These are phyloP conservation scores for Fusarium subtropicale DNA, from an alignment of 2,329 filamentous ascomycete genomes.

Conservation along the genomic window DNA sequence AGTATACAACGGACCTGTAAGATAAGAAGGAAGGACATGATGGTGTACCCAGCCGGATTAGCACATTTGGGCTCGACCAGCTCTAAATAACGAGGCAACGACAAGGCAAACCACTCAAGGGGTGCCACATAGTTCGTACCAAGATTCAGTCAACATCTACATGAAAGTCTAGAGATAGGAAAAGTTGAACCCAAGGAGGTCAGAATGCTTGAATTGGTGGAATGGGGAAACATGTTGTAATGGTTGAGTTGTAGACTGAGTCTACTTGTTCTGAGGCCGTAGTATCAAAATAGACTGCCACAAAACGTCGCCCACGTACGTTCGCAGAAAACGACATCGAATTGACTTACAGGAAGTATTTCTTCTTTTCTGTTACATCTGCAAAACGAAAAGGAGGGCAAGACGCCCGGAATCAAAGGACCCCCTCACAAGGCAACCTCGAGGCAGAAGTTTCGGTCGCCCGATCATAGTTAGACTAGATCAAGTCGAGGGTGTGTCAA, in stretches of 20 bases:
- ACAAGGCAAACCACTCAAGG: not conserved
- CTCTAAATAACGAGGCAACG: not conserved
- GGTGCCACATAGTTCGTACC: not conserved
- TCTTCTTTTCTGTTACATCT: no score
- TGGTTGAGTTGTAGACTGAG: not conserved
- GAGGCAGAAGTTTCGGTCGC: conserved; percentile 20
- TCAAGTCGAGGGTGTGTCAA: conserved; percentile 18
- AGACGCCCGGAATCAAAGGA: not conserved
- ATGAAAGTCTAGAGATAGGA: not conserved
- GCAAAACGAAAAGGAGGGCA: not conserved
- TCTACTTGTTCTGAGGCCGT: not conserved
- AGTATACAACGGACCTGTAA: not conserved
- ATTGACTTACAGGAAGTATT: not conserved
- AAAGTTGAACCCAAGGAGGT: no score
- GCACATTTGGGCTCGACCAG: not conserved
- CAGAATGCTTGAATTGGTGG: not conserved
- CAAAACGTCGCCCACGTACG: not conserved
- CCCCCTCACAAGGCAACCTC: conserved; percentile 27
- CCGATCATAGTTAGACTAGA: conserved; percentile 14
- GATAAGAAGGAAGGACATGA: not conserved
- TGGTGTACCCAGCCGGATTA: not conserved
- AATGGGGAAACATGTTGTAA: not conserved
- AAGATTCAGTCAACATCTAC: not conserved
- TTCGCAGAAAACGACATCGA: not conserved
- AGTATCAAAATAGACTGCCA: not conserved